Evolutionary conservation across 768 basidiomycete genomes (phyloP).

Genomic region (Russula griseocarnosa): DNA sequence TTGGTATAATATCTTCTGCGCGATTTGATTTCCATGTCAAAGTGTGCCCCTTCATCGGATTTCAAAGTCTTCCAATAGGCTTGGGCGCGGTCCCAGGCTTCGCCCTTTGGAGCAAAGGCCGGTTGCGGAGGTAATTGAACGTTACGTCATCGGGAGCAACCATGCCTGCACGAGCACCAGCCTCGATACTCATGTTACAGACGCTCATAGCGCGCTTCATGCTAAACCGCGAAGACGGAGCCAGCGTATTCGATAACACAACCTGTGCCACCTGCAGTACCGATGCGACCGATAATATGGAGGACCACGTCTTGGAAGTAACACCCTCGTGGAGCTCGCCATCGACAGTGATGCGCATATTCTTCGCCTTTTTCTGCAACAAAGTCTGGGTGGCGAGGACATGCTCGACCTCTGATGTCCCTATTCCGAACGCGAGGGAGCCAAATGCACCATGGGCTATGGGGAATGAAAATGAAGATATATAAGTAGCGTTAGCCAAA

Average conservation of each 20-base stretch:
- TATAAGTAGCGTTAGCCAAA: neutral
- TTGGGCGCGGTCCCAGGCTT: conserved; percentile 56
- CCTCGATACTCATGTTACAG: conserved; percentile 71
- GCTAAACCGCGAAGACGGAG: conserved; percentile 50
- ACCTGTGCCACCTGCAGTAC: conserved; percentile 64
- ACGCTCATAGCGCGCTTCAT: conserved; percentile 61
- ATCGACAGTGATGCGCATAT: conserved; percentile 62
- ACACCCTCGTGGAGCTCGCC: conserved; percentile 53
- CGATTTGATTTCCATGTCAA: conserved; percentile 53
- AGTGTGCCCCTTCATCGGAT: conserved; percentile 55
- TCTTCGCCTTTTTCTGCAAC: conserved; percentile 57
- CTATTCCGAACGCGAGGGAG: conserved; percentile 63
- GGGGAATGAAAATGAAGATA: conserved; percentile 6
- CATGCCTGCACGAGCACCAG: conserved; percentile 62
- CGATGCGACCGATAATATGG: conserved; percentile 60
- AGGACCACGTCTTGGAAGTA: conserved; percentile 62
- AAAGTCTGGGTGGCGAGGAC: conserved; percentile 65
- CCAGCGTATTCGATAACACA: conserved; percentile 61
- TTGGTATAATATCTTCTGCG: conserved; percentile 59
- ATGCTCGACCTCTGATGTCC: conserved; percentile 66
- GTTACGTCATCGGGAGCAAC: conserved; percentile 61
- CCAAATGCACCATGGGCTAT: conserved; percentile 63
- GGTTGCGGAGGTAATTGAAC: conserved; percentile 56
- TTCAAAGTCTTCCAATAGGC: conserved; percentile 56
- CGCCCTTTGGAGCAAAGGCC: conserved; percentile 55